Evolutionary conservation across 805 yeast species (phyloP), one percentile per base, ranked within the genome.

Genomic region (Saccharomyces jurei): DNA sequence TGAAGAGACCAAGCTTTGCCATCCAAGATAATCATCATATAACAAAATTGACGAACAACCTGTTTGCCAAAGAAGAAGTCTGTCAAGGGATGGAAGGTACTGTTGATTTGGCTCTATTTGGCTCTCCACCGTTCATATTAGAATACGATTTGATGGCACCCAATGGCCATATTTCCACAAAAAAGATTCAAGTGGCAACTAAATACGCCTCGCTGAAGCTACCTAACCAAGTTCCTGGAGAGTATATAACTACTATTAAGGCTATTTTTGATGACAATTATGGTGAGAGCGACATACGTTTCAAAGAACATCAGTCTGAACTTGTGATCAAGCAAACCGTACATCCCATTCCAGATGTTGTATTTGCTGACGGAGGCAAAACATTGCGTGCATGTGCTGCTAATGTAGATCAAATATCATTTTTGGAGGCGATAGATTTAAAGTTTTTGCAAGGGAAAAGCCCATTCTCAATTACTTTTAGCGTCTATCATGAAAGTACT

Each of bases 241-340:
- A 69, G 14, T 86, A 85, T 66, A 77, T 74, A 50, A 86, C 87
- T 60, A 68, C 67, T 6, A 81, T 91, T 62, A 79, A 73, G 30
- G 82, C 81, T 2, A 72, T 91, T 0, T 82, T 78, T 58, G 97
- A 91, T 66, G 71, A 82, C 0, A 70, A 81, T 26, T 91, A 88
- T 63, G 70, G 74, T 54, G 77, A 63, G 63, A 68, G 70, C 54
- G 74, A 74, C 53, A 54, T 74, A 30, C 46, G 52, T 9, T 48
- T 21, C 11, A 41, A 41, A 13, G 17, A 27, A 9, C 50, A 48
- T 1, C 63, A 68, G 29, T 63, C 68, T 4, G 71, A 70, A 25
- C 65, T 81, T 28, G 63, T 58, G 2, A 69, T 85, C 8, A 67
- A 67, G 48, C 87, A 84, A 62, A 60, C 71, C 1, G 87, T 90